Base-by-base conservation (phyloP, 768 basidiomycete species). In the Agaricus blazei region DNA sequence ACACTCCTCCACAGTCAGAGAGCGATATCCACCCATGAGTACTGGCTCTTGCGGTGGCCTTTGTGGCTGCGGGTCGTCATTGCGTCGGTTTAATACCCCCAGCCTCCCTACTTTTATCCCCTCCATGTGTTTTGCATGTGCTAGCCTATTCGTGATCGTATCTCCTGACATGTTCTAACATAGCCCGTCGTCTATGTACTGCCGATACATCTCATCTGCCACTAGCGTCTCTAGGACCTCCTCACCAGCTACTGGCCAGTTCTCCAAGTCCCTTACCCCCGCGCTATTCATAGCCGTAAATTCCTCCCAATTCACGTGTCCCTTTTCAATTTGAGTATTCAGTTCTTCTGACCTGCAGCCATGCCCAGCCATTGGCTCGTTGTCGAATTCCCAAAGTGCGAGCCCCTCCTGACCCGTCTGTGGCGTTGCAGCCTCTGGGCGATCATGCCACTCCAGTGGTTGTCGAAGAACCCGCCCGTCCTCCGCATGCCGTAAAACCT, bases 171-270 rank as follows among this genome's bases (percentile, higher is more conserved):
- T 31, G 34, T 34, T 34, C 34, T 34, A 61, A 59, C 71, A 75
- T 49, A 65, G 63, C 40, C 69, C 68, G 31, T 63, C 59, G 55
- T 71, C 64, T 50, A 76, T 76, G 57, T 74, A 81, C 68, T 67
- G 52, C 15, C 65, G 66, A 63, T 79, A 79, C 68, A 79, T 66
- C 61, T 64, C 66, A 15, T 67, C 62, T 37, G 31, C 31, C 31
- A 51, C 64, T 40, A 60, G 50, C 9, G 15, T 8, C n/a, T 50
- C 54, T 26, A 37, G n/a, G 31, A 14, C 3, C 1, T n/a, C 9
- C n/a, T 57, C 54, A 2, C 46, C 44, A 26, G 15, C 19, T 26
- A 24, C 19, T 23, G 36, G 54, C 47, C 54, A 15, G 2, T n/a
- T 26, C 40, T 15, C 40, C 27, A 29, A 19, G 19, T 19, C 19